A percentile compares a stretch with the other conserved stretches of the same genome.
Evolutionary conservation across 73 alveolate genomes (phyloP).

Genomic region (Paramecium primaurelia): DNA sequence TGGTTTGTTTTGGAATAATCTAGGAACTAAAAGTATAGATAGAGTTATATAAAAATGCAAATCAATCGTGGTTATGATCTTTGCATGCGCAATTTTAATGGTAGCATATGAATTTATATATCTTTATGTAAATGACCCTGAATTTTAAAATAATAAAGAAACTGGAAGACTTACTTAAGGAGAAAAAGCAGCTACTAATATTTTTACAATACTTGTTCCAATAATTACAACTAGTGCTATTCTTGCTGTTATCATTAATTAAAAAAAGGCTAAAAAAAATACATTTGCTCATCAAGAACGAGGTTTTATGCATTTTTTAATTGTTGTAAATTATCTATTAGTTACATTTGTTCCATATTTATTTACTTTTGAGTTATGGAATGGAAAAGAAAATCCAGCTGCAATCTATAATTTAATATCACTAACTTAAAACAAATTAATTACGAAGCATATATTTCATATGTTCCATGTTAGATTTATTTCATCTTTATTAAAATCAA

Average conservation of each 20-base stretch:
- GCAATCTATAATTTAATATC: neutral
- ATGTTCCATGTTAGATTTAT: neutral
- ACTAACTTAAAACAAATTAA: neutral
- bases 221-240: neutral
- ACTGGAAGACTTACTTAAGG: neutral
- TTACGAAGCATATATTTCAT: neutral
- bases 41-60: neutral
- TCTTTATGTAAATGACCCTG: neutral
- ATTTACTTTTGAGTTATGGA: neutral
- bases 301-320: neutral
- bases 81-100: neutral
- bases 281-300: constrained; percentile 4
- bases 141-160: neutral
- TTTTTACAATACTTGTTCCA: neutral
- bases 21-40: neutral
- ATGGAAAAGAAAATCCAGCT: neutral
- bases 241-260: neutral
- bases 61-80: neutral
- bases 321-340: neutral
- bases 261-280: neutral
- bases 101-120: neutral
- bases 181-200: neutral
- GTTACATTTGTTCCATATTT: neutral
- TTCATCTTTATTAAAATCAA: neutral
- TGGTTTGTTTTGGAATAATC: neutral